Evolutionary conservation across 2,329 filamentous ascomycete species (phyloP), one percentile per base, ranked within the genome.

Genomic region (Penicillium sp.): DNA sequence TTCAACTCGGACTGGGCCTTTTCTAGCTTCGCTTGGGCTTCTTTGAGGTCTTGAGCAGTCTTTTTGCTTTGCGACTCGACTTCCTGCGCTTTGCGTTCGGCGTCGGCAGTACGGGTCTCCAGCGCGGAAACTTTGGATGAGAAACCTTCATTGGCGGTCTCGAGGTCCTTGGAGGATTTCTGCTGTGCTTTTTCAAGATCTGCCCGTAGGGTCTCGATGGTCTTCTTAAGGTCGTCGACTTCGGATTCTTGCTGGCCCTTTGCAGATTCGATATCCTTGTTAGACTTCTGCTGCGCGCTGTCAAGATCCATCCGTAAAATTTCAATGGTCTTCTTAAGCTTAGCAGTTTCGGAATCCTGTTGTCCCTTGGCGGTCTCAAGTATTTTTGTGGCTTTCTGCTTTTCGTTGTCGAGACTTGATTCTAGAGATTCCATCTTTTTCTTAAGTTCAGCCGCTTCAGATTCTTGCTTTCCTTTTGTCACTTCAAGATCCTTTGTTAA

Each of bases 241-340:
- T 88, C 84, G 1, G 81, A 82, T 39, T 87, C 85, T 15, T 72
- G 62, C 20, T 84, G 84, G 77, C 80, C 86, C 62, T n/a, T 54
- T 15, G 50, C 42, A 20, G 42, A 9, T 58, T 86, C 79, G 1
- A 87, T 67, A 57, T 88, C 86, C 56, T 84, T 78, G 0, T 76
- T 66, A 61, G 60, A 61, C 33, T 69, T 66, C 30, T 67, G 57
- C 34, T 81, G 83, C 33, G 80, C 78, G 79, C 86, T 23, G 15
- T 24, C 62, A 18, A 76, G 62, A 49, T 70, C 61, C 15, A 53
- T 61, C 65, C 88, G 81, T 12, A 90, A 73, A 37, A 79, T 78
- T 48, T 80, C 81, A 17, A 86, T 77, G 1, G 77, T 84, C 10
- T 78, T 78, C 62, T 79, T 79, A 10, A 88, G 68, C 53, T 86